Percentiles rank a stretch among this genome's conserved stretches.
These are phyloP conservation scores for Penicillium robsamsonii DNA, from an alignment of 495 filamentous ascomycete species.

Conservation along the genomic window DNA sequence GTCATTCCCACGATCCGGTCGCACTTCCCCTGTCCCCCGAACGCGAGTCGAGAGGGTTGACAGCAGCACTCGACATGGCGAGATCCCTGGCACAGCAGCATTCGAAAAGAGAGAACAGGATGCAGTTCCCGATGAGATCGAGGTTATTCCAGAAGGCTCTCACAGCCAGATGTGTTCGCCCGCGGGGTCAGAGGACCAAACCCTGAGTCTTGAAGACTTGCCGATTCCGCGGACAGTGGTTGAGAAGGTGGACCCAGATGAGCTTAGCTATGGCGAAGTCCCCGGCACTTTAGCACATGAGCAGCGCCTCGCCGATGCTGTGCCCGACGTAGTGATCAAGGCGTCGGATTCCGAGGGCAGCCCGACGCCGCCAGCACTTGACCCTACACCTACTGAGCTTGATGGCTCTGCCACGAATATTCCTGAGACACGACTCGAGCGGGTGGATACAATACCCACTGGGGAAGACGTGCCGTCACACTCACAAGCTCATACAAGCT, in stretches of 20 bases:
- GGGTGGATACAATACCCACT: slow-evolving; percentile 38
- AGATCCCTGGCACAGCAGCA: slow-evolving; percentile 60
- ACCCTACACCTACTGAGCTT: slow-evolving; percentile 18
- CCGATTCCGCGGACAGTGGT: slow-evolving; percentile 81
- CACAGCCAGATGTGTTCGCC: slow-evolving; percentile 47
- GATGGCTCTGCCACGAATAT: slow-evolving; percentile 27
- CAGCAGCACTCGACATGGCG: slow-evolving; percentile 54
- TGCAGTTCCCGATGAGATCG: slow-evolving; percentile 65
- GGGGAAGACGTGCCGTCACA: slow-evolving; percentile 34
- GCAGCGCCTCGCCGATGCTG: slow-evolving; percentile 74
- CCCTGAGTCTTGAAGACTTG: slow-evolving; percentile 50
- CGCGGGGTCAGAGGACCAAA: slow-evolving; percentile 33
- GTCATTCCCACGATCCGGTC: slow-evolving; percentile 36
- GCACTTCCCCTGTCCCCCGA: slow-evolving; percentile 56
- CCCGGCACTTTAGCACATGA: slow-evolving; percentile 79
- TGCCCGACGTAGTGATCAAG: slow-evolving; percentile 65
- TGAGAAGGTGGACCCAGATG: slow-evolving; percentile 67
- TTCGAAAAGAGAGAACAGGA: slow-evolving; percentile 57
- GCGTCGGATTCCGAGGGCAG: slow-evolving; percentile 29
- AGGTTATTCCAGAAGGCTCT: slow-evolving; percentile 57
- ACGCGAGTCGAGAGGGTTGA: slow-evolving; percentile 65
- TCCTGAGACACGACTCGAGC: slow-evolving; percentile 47
- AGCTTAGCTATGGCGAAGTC: slow-evolving; percentile 78
- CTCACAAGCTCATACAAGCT: slow-evolving; percentile 42
- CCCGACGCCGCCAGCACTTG: slow-evolving; percentile 20